Base-by-base conservation (phyloP, 1,284 basidiomycete genomes). In the Papiliotrema laurentii region DNA sequence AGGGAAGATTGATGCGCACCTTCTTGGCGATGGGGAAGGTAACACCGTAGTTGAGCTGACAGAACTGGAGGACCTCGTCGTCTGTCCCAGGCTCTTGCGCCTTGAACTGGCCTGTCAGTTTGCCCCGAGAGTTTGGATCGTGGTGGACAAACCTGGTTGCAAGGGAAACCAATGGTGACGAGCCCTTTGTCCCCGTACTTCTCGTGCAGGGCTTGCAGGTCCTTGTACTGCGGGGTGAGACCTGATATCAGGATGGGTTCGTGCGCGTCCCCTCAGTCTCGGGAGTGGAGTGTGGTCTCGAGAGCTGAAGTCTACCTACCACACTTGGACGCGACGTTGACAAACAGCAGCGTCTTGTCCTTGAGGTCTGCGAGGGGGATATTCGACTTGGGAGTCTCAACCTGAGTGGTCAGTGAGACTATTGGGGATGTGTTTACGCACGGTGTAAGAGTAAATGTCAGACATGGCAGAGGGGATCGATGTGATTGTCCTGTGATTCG, bases 211-310 rank as follows among this genome's bases (percentile, higher is more conserved):
- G 76, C 77, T 74, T 96, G 87, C 19, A 96, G 80, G 56, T 87
- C 87, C 67, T 82, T 85, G 75, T 92, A 92, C 72, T 94, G 90
- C 9, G 87, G 85, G 5, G 89, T 90, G 64, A 92, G 89, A 27
- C 89, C 89, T 68, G 39, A 11, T 5, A 22, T 42, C 18, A 49
- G 41, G 13, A n/a, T 30, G 16, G 10, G 27, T 5, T 22, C 28
- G 14, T 26, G n/a, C n/a, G n/a, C n/a, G n/a, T n/a, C n/a, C n/a
- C n/a, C n/a, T n/a, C n/a, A n/a, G n/a, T n/a, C n/a, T n/a, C n/a
- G n/a, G n/a, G n/a, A n/a, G n/a, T n/a, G n/a, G n/a, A n/a, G n/a
- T n/a, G n/a, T n/a, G n/a, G n/a, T n/a, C n/a, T n/a, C n/a, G n/a
- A n/a, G n/a, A n/a, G n/a, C n/a, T n/a, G n/a, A n/a, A 21, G 25